Evolutionary conservation across 129 eudicot genomes (phyloP).

Genomic region (Arctium minus): DNA sequence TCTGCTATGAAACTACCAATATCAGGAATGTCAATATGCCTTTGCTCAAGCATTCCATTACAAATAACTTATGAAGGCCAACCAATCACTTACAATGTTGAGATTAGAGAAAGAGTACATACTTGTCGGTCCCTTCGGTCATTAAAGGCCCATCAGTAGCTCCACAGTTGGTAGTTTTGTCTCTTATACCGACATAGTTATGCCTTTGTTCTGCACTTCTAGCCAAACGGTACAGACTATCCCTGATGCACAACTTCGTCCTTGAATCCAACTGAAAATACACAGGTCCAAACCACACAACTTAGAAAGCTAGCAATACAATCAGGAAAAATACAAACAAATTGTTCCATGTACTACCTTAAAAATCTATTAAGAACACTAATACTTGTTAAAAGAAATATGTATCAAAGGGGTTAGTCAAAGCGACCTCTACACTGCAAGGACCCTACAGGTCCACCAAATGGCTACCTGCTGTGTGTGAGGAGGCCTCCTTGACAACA

Average conservation of each 20-base stretch:
- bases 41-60: no score
- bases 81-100: not conserved
- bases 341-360: not conserved
- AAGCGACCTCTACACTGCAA: not conserved
- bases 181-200: conserved; percentile 40
- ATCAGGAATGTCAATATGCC: no score
- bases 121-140: conserved; percentile 59
- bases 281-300: conserved; percentile 14
- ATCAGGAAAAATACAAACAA: not conserved
- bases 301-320: conserved; percentile 7
- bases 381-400: not conserved
- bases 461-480: not conserved
- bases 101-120: conserved; percentile 23
- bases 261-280: conserved; percentile 73
- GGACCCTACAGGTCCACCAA: not conserved
- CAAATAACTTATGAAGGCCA: not conserved
- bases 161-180: conserved; percentile 31
- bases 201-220: conserved; percentile 92
- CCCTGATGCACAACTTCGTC: conserved; percentile 88
- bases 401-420: not conserved
- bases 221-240: conserved; percentile 92
- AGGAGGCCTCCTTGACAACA: no score
- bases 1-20: no score
- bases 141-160: conserved; percentile 35
- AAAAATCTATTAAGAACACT: not conserved